Conservation (phyloP, 306 rosid species). For the Cajanus cajan region DNA sequence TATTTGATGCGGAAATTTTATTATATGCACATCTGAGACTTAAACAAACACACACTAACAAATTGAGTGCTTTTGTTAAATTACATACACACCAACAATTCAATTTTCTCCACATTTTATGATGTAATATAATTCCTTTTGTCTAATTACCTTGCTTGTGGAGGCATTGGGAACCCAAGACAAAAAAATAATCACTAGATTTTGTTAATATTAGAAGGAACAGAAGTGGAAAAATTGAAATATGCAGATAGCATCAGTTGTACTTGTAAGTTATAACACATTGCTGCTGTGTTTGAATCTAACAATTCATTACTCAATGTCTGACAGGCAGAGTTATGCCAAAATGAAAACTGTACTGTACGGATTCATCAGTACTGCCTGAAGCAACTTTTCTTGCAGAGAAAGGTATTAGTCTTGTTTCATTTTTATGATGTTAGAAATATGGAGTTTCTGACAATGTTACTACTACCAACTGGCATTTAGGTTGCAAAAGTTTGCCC, state of each 20-base stretch:
- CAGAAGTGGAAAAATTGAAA: neutral
- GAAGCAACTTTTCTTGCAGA: conserved; percentile 56
- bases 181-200: neutral
- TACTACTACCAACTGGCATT: conserved; percentile 20
- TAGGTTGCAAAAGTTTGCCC: conserved; percentile 68
- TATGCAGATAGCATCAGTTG: neutral
- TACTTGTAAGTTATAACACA: neutral
- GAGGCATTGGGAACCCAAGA: conserved; percentile 5
- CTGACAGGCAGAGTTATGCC: conserved; percentile 73
- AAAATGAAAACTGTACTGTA: conserved; percentile 60
- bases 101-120: neutral
- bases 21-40: no score
- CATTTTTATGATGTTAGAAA: neutral
- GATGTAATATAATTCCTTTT: neutral
- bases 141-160: neutral
- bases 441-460: neutral
- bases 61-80: conserved; percentile 9
- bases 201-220: neutral
- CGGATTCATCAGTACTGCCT: conserved; percentile 80
- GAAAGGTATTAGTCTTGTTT: conserved; percentile 50
- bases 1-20: no score
- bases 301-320: conserved; percentile 23
- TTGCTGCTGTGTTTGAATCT: conserved; percentile 27
- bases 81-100: neutral
- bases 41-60: neutral